A percentile compares a stretch with the other conserved stretches of the same genome.
Evolutionary conservation across 176 grass and related monocot genomes (phyloP).

Genomic region (Carex pumila): DNA sequence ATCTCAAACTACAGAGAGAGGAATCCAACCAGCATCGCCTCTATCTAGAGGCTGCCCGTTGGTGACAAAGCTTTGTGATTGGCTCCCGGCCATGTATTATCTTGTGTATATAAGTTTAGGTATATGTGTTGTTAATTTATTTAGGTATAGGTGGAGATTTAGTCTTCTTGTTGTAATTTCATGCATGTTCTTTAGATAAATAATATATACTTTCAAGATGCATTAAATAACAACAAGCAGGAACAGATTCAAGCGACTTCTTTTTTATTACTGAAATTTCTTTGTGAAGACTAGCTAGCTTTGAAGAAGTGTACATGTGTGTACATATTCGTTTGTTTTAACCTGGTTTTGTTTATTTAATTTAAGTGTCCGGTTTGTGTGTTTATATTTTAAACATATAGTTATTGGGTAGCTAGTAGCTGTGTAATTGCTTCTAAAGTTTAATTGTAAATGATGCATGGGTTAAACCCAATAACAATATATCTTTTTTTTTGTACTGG

Average conservation of each 20-base stretch:
- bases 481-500: not conserved
- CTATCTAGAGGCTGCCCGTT: not conserved
- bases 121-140: not conserved
- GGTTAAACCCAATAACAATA: not conserved
- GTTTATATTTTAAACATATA: not conserved
- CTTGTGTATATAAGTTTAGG: not conserved
- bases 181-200: not conserved
- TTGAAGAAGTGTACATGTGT: not conserved
- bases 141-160: not conserved
- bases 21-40: conserved; percentile 11
- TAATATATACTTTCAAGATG: not conserved
- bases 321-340: not conserved
- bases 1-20: conserved; percentile 25
- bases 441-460: not conserved
- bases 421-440: not conserved
- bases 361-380: not conserved
- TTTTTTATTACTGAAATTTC: not conserved
- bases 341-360: not conserved
- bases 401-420: not conserved
- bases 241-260: not conserved
- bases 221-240: not conserved
- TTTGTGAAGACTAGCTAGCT: not conserved
- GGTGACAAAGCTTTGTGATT: not conserved
- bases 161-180: not conserved
- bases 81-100: not conserved